Percentiles rank a stretch among this genome's conserved stretches.
Conservation (phyloP, 2,329 filamentous ascomycete genomes). For the Tricladium varicosporioides region DNA sequence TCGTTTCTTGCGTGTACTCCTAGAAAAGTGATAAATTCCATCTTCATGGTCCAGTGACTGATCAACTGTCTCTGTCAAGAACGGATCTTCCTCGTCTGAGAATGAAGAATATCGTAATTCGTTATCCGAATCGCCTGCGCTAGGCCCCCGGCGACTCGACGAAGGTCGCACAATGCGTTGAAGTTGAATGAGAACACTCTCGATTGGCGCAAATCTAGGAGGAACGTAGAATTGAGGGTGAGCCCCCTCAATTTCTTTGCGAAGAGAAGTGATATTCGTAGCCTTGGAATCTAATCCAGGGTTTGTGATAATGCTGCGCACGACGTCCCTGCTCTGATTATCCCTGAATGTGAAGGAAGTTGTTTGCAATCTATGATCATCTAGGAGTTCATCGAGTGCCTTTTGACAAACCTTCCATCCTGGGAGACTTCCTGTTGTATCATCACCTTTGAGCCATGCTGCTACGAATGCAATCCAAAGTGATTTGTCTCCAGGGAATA, state of each 20-base stretch:
- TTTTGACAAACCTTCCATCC: slow-evolving; percentile 21
- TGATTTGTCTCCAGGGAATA: slow-evolving; percentile 30
- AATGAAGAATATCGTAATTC: background rate
- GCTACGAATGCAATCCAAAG: slow-evolving; percentile 31
- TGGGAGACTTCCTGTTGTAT: slow-evolving; percentile 18
- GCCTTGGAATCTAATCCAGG: slow-evolving; percentile 14
- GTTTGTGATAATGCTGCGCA: slow-evolving; percentile 19
- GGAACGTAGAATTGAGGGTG: slow-evolving; percentile 31
- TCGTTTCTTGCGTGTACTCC: too few species aligned
- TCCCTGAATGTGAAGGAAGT: slow-evolving; percentile 12
- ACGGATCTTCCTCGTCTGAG: background rate
- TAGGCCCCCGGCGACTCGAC: background rate
- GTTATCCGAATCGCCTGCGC: too few species aligned
- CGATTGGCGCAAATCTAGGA: slow-evolving; percentile 23
- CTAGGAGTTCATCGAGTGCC: slow-evolving; percentile 26
- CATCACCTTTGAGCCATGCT: slow-evolving; percentile 27
- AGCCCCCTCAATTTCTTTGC: slow-evolving; percentile 19
- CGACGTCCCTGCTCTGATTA: slow-evolving; percentile 8
- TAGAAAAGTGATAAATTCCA: too few species aligned
- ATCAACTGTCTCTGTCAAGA: too few species aligned
- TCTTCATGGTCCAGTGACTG: too few species aligned
- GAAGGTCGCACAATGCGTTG: slow-evolving; percentile 7
- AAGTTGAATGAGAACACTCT: slow-evolving; percentile 20
- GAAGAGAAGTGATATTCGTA: slow-evolving; percentile 17
- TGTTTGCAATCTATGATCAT: slow-evolving; percentile 19